Evolutionary conservation across 768 basidiomycete genomes (phyloP).

Genomic region (Cystobasidium onofrii): DNA sequence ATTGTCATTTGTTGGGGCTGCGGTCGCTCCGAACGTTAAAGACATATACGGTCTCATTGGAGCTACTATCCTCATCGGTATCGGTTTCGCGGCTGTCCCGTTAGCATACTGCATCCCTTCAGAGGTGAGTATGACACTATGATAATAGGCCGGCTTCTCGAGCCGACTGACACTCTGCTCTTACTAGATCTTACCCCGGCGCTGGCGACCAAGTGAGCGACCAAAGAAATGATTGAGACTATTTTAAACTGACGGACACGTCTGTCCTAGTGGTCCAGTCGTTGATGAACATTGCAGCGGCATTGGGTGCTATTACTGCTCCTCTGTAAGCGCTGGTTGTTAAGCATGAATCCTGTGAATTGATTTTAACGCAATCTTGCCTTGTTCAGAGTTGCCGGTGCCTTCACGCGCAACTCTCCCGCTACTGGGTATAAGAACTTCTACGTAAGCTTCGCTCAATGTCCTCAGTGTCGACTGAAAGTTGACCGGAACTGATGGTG

Average conservation of each 20-base stretch:
- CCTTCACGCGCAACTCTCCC: background rate
- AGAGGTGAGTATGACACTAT: background rate
- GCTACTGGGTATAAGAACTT: slow-evolving; percentile 3
- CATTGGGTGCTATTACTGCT: background rate
- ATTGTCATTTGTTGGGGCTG: background rate
- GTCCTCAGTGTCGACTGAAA: no score
- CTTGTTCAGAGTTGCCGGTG: background rate
- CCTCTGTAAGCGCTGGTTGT: background rate
- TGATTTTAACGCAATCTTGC: background rate
- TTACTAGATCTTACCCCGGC: background rate
- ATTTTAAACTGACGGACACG: no score
- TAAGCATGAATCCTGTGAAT: no score
- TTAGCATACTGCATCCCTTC: slow-evolving; percentile 19
- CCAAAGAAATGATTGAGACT: no score
- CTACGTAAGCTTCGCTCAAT: background rate
- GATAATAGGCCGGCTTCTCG: background rate
- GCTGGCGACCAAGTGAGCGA: slow-evolving; percentile 12
- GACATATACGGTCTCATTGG: slow-evolving; percentile 13
- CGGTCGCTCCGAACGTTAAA: background rate
- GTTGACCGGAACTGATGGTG: no score
- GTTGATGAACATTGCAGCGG: slow-evolving; percentile 10
- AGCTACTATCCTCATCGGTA: slow-evolving; percentile 10
- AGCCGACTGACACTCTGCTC: background rate
- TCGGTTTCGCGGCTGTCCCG: slow-evolving; percentile 4
- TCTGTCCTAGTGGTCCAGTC: slow-evolving; percentile 3